These are phyloP conservation scores for Planoprotostelium fungivorum DNA, from an alignment of 78 protist species.

Conservation along the genomic window DNA sequence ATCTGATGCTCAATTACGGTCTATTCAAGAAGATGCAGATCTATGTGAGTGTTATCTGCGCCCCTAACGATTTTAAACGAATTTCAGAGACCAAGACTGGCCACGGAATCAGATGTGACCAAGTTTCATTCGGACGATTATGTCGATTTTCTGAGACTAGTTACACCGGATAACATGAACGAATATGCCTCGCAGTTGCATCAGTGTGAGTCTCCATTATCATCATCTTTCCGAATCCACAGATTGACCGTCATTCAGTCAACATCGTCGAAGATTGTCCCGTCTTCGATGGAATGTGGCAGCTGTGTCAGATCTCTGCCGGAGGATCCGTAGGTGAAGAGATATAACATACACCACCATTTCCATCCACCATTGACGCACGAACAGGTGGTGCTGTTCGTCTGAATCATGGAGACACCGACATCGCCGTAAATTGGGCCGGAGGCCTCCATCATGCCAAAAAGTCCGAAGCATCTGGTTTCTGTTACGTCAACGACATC, in stretches of 20 bases:
- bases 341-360: background rate
- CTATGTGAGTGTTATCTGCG: conserved; percentile 32
- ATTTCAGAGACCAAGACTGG: conserved; percentile 78
- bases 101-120: conserved; percentile 76
- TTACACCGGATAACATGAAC: conserved; percentile 82
- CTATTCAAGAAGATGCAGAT: conserved; percentile 79
- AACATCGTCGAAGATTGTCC: conserved; percentile 98
- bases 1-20: conserved; percentile 91
- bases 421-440: conserved; percentile 97
- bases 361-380: too few species aligned
- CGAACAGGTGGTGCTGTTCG: conserved; percentile 84
- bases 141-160: conserved; percentile 81
- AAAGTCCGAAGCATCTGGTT: conserved; percentile 94
- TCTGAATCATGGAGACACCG: conserved; percentile 76
- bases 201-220: conserved; percentile 23
- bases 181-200: conserved; percentile 39
- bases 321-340: conserved; percentile 88
- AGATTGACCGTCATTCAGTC: conserved; percentile 27
- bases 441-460: conserved; percentile 99
- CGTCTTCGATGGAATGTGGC: conserved; percentile 95
- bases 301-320: conserved; percentile 91
- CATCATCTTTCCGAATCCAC: background rate
- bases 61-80: background rate
- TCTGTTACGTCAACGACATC: conserved; percentile 98
- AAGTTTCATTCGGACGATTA: conserved; percentile 96